These are phyloP conservation scores for Phytophthora syringae DNA, from an alignment of 352 stramenopile species.

Conservation along the genomic window DNA sequence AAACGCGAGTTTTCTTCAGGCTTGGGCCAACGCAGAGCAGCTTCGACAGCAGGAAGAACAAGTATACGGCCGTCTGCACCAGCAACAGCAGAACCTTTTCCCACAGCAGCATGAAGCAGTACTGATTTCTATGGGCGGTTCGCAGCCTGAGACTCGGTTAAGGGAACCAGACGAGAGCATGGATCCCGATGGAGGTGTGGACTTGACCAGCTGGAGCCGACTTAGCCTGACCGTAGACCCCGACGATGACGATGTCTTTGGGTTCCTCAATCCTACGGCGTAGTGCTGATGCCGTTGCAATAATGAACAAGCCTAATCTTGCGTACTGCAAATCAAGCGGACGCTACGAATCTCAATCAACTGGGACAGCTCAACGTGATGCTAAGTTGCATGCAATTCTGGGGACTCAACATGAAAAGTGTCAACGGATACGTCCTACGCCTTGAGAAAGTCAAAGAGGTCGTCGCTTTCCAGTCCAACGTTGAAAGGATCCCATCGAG, in stretches of 20 bases:
- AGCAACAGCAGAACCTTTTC: conserved; percentile 31
- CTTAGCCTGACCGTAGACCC: conserved; percentile 29
- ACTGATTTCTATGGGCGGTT: background rate
- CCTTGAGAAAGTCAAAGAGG: conserved; percentile 81
- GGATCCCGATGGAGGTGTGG: conserved; percentile 8
- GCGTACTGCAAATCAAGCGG: background rate
- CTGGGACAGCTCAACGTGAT: background rate
- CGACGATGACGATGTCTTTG: conserved; percentile 34
- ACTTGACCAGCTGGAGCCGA: conserved; percentile 26
- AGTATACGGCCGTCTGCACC: conserved; percentile 25
- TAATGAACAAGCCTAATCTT: background rate
- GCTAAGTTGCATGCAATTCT: too few relatives aligned
- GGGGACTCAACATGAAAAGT: too few relatives aligned
- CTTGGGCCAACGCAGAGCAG: conserved; percentile 23
- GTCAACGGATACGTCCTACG: too few relatives aligned
- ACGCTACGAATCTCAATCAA: background rate
- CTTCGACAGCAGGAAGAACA: conserved; percentile 16
- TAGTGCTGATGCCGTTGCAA: conserved; percentile 8
- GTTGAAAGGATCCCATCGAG: conserved; percentile 71
- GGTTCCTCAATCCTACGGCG: conserved; percentile 21
- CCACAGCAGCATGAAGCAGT: conserved; percentile 16
- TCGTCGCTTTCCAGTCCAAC: conserved; percentile 76
- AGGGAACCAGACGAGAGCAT: background rate
- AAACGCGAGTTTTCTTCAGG: conserved; percentile 22
- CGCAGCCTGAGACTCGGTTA: background rate